Evolutionary conservation across 176 grass and related monocot species (phyloP).

Genomic region (bread wheat (Triticum aestivum)): DNA sequence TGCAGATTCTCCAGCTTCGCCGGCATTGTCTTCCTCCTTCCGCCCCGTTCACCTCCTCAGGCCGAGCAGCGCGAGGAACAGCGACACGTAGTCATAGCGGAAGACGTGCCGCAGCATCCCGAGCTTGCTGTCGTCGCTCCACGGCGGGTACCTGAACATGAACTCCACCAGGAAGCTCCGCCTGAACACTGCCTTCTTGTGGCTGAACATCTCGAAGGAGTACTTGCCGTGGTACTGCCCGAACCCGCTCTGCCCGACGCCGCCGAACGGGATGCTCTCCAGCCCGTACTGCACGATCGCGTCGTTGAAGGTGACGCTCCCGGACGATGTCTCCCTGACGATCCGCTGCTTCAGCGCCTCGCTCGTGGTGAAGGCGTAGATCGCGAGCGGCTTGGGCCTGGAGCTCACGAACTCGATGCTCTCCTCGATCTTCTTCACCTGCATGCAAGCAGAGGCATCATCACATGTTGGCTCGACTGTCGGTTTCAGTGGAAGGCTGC

Average conservation of each 20-base stretch:
- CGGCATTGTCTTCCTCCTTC: not conserved
- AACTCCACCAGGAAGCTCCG: slow-evolving; percentile 56
- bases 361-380: slow-evolving; percentile 76
- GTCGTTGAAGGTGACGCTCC: slow-evolving; percentile 79
- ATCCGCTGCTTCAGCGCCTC: slow-evolving; percentile 58
- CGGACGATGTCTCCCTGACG: slow-evolving; percentile 66
- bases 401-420: slow-evolving; percentile 59
- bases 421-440: slow-evolving; percentile 93
- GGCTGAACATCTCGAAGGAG: slow-evolving; percentile 84
- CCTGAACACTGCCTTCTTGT: slow-evolving; percentile 75
- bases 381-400: slow-evolving; percentile 71
- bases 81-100: slow-evolving; percentile 42
- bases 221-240: slow-evolving; percentile 92
- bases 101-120: slow-evolving; percentile 48
- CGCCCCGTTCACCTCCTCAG: slow-evolving; percentile 30
- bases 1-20: not conserved
- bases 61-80: slow-evolving; percentile 60
- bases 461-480: not conserved
- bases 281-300: slow-evolving; percentile 59
- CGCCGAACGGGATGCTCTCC: slow-evolving; percentile 72
- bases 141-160: slow-evolving; percentile 74
- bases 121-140: slow-evolving; percentile 53
- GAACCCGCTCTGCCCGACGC: slow-evolving; percentile 64
- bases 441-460: not conserved
- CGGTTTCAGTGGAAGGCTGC: not conserved